Conservation (phyloP, 1,139 yeast genomes). For the Saccharomyces hybrid region DNA sequence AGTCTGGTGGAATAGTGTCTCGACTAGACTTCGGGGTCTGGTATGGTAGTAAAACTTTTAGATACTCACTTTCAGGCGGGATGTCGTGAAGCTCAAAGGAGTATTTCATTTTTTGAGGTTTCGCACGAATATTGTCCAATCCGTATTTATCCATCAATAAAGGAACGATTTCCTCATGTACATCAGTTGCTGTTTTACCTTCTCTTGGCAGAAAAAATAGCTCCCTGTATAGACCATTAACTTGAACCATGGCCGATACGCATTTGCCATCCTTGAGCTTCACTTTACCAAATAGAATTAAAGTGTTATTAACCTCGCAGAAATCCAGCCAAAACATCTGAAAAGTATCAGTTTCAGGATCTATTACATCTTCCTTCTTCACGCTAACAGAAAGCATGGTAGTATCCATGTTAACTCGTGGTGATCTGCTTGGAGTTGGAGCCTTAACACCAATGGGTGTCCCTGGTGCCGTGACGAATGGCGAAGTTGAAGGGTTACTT, state of each 20-base stretch:
- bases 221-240: conserved; percentile 64
- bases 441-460: conserved; percentile 21
- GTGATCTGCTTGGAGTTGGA: conserved; percentile 16
- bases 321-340: conserved; percentile 89
- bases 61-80: conserved; percentile 74
- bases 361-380: conserved; percentile 37
- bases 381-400: conserved; percentile 37
- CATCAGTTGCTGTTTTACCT: conserved; percentile 49
- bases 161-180: conserved; percentile 73
- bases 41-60: conserved; percentile 71
- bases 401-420: conserved; percentile 29
- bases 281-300: conserved; percentile 80
- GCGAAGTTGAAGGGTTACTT: conserved; percentile 28
- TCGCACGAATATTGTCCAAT: conserved; percentile 55
- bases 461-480: conserved; percentile 33
- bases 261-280: conserved; percentile 47
- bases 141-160: conserved; percentile 56
- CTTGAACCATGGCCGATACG: conserved; percentile 73
- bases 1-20: conserved; percentile 49
- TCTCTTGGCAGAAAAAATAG: conserved; percentile 71
- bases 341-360: conserved; percentile 41
- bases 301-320: conserved; percentile 62
- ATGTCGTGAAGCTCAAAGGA: conserved; percentile 81
- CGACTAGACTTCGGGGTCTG: conserved; percentile 49
- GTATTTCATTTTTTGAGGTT: conserved; percentile 68